These are phyloP conservation scores for Sisymbrium irio DNA, from an alignment of 345 rosid genomes.

Conservation along the genomic window DNA sequence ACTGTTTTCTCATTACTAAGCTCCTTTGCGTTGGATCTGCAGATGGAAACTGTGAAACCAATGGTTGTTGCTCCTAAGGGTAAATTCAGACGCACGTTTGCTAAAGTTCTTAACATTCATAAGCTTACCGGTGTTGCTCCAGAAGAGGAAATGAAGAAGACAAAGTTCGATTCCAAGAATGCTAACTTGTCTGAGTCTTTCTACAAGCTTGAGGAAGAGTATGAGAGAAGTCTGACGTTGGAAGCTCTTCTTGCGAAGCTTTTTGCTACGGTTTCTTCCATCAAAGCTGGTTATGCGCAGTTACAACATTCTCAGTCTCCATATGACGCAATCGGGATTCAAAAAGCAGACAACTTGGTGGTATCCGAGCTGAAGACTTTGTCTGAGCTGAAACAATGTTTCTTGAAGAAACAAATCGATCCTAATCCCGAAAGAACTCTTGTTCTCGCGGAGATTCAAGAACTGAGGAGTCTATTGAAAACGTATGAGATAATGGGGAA, in stretches of 20 bases:
- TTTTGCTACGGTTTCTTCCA: conserved; percentile 72
- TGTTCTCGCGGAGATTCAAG: conserved; percentile 69
- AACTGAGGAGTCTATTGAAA: conserved; percentile 60
- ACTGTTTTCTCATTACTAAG: conserved; percentile 9
- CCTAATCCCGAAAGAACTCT: conserved; percentile 51
- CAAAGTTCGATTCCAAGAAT: conserved; percentile 33
- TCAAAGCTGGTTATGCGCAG: conserved; percentile 79
- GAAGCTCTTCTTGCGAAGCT: conserved; percentile 72
- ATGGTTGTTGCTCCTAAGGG: conserved; percentile 62
- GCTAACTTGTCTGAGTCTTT: conserved; percentile 40
- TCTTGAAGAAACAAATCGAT: conserved; percentile 70
- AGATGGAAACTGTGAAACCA: conserved; percentile 76
- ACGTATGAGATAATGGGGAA: conserved; percentile 64
- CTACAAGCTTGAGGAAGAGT: conserved; percentile 46
- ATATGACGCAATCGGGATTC: conserved; percentile 74
- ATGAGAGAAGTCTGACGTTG: conserved; percentile 39
- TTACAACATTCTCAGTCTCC: conserved; percentile 84
- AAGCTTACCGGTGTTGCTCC: conserved; percentile 63
- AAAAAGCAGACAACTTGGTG: conserved; percentile 58
- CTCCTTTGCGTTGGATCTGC: conserved; percentile 22
- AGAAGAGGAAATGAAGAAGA: conserved; percentile 40
- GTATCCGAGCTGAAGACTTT: conserved; percentile 62
- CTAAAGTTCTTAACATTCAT: conserved; percentile 69
- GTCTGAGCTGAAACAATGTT: conserved; percentile 81
- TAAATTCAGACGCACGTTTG: conserved; percentile 59